Percentiles rank a stretch among this genome's conserved stretches.
phyloP scores from a whole-genome alignment of 768 basidiomycete genomes.

The Lyophyllum decastes region DNA sequence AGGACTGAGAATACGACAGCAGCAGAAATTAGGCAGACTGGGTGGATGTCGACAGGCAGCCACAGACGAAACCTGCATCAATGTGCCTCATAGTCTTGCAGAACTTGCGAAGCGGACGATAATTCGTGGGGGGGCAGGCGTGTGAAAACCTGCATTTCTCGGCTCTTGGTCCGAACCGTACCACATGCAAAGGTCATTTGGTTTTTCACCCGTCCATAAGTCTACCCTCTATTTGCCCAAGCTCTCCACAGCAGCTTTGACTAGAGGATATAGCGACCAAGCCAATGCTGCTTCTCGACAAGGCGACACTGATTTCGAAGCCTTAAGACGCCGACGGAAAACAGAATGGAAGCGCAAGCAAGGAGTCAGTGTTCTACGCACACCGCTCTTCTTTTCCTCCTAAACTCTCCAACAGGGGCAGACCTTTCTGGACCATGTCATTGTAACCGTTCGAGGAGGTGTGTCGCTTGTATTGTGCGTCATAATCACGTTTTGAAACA shows the following conservation, averaged over 20 bases:
- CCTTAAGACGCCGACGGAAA: constrained; percentile 48
- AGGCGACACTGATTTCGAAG: constrained; percentile 34
- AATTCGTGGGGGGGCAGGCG: neutral
- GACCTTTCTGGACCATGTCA: constrained; percentile 78
- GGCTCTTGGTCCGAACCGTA: neutral
- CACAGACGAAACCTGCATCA: too few relatives aligned
- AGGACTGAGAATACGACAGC: neutral
- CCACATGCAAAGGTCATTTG: constrained; percentile 15
- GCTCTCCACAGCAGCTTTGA: neutral
- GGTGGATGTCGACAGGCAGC: too few relatives aligned
- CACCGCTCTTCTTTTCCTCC: constrained; percentile 6
- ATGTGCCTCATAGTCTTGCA: too few relatives aligned
- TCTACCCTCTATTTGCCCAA: constrained; percentile 4
- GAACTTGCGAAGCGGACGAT: neutral
- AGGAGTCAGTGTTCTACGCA: constrained; percentile 42
- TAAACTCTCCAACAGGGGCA: constrained; percentile 52
- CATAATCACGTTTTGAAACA: neutral
- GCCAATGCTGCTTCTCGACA: constrained; percentile 3
- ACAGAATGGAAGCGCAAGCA: constrained; percentile 80
- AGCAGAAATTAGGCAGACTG: too few relatives aligned
- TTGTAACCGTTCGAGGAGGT: constrained; percentile 82
- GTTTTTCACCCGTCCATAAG: constrained; percentile 1
- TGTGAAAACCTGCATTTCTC: neutral
- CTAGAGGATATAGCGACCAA: constrained; percentile 2
- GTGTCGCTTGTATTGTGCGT: constrained; percentile 17